Base-by-base conservation (phyloP, 805 yeast genomes). In the Danielia oregonensis region DNA sequence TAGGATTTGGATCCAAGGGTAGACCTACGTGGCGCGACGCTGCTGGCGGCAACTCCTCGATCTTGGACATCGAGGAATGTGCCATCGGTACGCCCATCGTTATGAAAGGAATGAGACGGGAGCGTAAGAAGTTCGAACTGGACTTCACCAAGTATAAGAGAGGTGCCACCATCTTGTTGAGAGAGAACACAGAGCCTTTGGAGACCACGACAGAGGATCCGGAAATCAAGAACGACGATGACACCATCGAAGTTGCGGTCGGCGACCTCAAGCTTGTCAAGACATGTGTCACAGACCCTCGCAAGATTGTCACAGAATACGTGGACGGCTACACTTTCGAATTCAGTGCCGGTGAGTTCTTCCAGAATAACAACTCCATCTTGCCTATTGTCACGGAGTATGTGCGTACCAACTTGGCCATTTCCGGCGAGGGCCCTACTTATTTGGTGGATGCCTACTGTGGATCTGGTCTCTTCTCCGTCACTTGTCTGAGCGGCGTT, bases 391-490 rank as follows among this genome's bases (percentile, higher is more conserved):
- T 93, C 13, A 83, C 95, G 4, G 68, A 70, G 26, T 89, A 86
- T 55, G 98, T 93, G 12, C 76, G 82, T 40, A 71, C 78, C 6
- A 86, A 86, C 51, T 61, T 89, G 33, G 54, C 59, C 4, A 68
- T 65, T 14, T 63, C 59, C 5, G 69, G 67, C 19, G 52, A 49
- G 27, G 35, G 45, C 6, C 49, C 52, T 3, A 75, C 77, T 50
- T 87, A 79, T 54, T 63, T 89, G 31, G 95, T 89, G 17, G 97
- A 89, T 59, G 95, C 97, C 0, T 89, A 89, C 64, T 89, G 97
- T 69, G 97, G 97, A 2, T 85, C 95, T 3, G 98, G 98, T 0
- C 66, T 93, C 27, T 93, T 93, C 61, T 84, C 94, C 42, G 81
- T 93, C 38, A 79, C 96, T 6, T 82, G 95, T 49, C 82, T 93